Evolutionary conservation across 2,329 filamentous ascomycete species (phyloP).

Genomic region (Calonectria leucothoes): DNA sequence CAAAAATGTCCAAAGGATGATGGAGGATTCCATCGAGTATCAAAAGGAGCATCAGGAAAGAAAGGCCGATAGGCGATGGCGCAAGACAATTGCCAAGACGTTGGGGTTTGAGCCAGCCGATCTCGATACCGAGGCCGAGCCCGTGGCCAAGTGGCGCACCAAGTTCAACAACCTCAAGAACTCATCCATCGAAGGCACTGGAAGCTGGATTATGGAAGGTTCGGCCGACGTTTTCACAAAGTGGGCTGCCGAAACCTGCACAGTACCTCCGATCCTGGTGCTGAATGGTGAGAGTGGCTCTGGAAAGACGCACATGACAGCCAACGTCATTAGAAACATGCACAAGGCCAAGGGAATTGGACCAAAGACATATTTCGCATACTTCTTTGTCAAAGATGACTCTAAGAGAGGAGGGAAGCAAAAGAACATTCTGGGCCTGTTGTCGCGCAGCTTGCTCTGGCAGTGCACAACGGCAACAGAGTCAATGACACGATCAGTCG

Average conservation of each 20-base stretch:
- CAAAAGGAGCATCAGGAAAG: neutral
- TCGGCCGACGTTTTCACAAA: neutral
- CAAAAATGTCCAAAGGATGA: neutral
- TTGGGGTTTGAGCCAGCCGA: neutral
- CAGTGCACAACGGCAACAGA: neutral
- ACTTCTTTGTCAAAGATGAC: neutral
- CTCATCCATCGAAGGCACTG: neutral
- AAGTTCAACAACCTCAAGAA: neutral
- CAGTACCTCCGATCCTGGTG: neutral
- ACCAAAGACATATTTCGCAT: neutral
- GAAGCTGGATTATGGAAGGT: neutral
- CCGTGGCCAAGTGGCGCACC: neutral
- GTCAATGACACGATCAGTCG: neutral
- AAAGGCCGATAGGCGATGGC: neutral
- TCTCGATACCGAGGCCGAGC: neutral
- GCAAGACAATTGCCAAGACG: neutral
- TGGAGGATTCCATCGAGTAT: neutral
- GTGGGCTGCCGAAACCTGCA: neutral
- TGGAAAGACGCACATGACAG: neutral
- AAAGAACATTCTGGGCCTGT: neutral
- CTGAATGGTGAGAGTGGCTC: neutral
- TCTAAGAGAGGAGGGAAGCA: neutral
- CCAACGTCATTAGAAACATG: neutral
- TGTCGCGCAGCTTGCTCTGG: neutral
- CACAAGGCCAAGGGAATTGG: neutral